Conservation (phyloP, 2,329 filamentous ascomycete species). For the Colletotrichum gigasporum region DNA sequence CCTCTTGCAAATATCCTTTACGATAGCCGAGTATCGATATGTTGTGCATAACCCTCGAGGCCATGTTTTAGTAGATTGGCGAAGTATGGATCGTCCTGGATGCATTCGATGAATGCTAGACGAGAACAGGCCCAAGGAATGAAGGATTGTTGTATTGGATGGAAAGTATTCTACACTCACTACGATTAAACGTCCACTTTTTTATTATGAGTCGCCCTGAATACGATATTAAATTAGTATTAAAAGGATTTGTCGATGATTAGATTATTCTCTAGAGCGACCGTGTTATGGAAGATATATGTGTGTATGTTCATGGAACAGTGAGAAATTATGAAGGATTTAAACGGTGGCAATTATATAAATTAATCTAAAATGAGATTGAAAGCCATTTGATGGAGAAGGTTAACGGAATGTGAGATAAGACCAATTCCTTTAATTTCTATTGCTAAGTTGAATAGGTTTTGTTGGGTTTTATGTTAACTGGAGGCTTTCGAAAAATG, state of each 20-base stretch:
- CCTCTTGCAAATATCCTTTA: not conserved
- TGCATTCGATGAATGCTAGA: slow-evolving; percentile 37
- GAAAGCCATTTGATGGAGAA: not conserved
- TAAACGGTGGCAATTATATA: not conserved
- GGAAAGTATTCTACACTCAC: not conserved
- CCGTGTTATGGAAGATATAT: not conserved
- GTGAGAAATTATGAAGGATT: not conserved
- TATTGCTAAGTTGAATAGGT: not conserved
- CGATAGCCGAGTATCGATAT: not conserved
- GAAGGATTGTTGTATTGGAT: slow-evolving; percentile 35
- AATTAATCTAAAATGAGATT: not conserved
- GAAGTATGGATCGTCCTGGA: slow-evolving; percentile 34
- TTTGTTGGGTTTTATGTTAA: slow-evolving; percentile 1
- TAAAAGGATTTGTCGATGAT: not conserved
- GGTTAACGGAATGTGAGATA: not conserved
- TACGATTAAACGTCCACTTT: slow-evolving; percentile 8
- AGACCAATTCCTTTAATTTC: too few species aligned
- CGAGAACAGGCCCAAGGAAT: not conserved
- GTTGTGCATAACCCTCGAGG: slow-evolving; percentile 34
- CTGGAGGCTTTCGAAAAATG: slow-evolving; percentile 1
- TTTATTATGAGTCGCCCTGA: slow-evolving; percentile 9
- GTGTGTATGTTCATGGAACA: not conserved
- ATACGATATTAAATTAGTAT: not conserved
- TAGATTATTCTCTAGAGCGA: not conserved
- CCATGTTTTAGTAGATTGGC: slow-evolving; percentile 33